These are phyloP conservation scores for Verticillium nubilum DNA, from an alignment of 2,329 filamentous ascomycete genomes.

Conservation along the genomic window DNA sequence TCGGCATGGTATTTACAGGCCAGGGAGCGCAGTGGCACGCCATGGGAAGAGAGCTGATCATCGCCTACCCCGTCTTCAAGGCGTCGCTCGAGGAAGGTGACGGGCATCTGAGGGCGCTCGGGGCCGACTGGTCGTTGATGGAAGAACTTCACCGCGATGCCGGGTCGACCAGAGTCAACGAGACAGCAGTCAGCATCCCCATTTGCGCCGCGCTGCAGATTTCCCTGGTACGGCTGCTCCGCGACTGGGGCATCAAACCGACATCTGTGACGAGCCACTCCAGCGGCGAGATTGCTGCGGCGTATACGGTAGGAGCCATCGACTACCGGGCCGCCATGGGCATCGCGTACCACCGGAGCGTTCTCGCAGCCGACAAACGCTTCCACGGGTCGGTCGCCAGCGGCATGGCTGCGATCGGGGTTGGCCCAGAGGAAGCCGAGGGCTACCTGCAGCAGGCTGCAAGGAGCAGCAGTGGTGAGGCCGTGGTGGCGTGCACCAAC, in stretches of 20 bases:
- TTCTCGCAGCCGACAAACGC: no score
- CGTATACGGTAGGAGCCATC: no score
- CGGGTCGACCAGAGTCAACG: slow-evolving; percentile 12
- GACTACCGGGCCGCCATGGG: no score
- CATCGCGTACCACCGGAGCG: no score
- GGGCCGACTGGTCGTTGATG: slow-evolving; percentile 22
- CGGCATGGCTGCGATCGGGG: no score
- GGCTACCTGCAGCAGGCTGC: no score
- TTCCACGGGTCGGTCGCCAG: no score
- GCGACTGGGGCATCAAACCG: slow-evolving; percentile 27
- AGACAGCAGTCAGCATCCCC: slow-evolving; percentile 26
- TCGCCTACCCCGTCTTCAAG: slow-evolving; percentile 20
- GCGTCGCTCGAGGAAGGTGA: slow-evolving; percentile 20
- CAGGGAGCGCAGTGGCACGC: slow-evolving; percentile 20
- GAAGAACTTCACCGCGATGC: slow-evolving; percentile 23
- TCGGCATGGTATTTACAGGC: slow-evolving; percentile 19
- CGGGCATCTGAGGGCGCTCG: slow-evolving; percentile 20
- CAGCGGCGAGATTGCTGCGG: no score
- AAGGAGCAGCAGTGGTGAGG: no score
- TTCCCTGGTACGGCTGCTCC: slow-evolving; percentile 28
- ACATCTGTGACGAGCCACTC: slow-evolving; percentile 33
- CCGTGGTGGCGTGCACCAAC: slow-evolving; percentile 17
- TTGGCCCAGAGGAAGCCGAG: no score
- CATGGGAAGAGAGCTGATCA: slow-evolving; percentile 18
- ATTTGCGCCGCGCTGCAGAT: slow-evolving; percentile 35